Evolutionary conservation across 2,329 filamentous ascomycete species (phyloP).

Genomic region (Cucurbitaria berberidis): DNA sequence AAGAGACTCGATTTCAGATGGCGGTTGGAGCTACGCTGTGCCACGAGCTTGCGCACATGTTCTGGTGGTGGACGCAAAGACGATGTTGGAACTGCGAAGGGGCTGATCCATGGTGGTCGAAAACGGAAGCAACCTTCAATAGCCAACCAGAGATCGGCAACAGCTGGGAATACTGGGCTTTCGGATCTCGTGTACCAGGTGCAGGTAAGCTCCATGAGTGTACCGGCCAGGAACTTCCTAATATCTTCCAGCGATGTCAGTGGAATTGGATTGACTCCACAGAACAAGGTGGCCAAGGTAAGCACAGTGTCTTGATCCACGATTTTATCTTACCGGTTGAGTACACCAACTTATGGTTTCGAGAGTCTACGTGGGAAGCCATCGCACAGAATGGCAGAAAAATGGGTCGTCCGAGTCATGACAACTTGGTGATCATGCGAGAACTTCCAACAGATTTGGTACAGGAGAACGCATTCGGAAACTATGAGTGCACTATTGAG

Average conservation of each 20-base stretch:
- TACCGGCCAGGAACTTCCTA: background rate
- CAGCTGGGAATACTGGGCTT: background rate
- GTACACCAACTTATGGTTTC: conserved; percentile 1
- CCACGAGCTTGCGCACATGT: conserved; percentile 3
- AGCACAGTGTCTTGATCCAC: background rate
- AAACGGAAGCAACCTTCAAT: background rate
- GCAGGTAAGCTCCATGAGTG: background rate
- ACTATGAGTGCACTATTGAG: background rate
- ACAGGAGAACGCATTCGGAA: background rate
- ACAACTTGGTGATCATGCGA: background rate
- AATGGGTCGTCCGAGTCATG: background rate
- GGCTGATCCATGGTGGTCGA: background rate
- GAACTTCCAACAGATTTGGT: background rate
- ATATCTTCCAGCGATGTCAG: background rate
- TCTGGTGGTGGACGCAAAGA: background rate
- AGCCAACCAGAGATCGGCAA: background rate
- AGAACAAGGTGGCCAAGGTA: background rate
- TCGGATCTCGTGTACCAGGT: background rate
- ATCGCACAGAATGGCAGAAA: background rate
- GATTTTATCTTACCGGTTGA: background rate
- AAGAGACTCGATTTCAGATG: conserved; percentile 1
- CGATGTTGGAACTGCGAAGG: background rate
- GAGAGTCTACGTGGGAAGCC: background rate
- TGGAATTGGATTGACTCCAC: background rate
- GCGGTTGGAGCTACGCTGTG: background rate